A percentile compares a stretch with the other conserved stretches of the same genome.
Conservation (phyloP, 2,329 filamentous ascomycete species). For the Capronia americana region DNA sequence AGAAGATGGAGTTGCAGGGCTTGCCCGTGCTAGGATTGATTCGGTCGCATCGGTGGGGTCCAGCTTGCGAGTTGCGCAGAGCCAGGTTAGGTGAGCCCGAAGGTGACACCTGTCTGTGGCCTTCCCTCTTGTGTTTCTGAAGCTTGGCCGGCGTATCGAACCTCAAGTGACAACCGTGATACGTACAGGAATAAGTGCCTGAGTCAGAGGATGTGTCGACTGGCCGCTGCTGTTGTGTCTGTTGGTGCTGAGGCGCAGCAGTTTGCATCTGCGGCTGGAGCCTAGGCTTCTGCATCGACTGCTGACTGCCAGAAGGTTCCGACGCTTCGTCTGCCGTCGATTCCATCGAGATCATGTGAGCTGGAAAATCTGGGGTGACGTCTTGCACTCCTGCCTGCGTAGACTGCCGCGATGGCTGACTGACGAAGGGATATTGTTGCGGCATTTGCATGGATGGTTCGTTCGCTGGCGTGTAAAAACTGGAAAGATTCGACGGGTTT, state of each 20-base stretch:
- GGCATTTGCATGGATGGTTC: conserved; percentile 37
- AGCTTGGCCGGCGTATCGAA: conserved; percentile 87
- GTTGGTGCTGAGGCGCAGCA: conserved; percentile 43
- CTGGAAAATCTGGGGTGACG: conserved; percentile 63
- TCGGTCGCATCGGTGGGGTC: conserved; percentile 89
- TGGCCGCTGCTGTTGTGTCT: conserved; percentile 64
- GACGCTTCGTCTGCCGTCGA: conserved; percentile 62
- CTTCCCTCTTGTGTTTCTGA: conserved; percentile 95
- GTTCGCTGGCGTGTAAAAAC: conserved; percentile 43
- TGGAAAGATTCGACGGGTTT: conserved; percentile 42
- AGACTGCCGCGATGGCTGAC: conserved; percentile 39
- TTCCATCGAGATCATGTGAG: conserved; percentile 66
- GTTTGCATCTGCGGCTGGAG: conserved; percentile 27
- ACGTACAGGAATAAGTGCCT: conserved; percentile 95
- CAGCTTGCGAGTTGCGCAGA: conserved; percentile 82
- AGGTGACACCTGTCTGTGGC: conserved; percentile 76
- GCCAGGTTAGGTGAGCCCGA: conserved; percentile 59
- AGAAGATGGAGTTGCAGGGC: conserved; percentile 92
- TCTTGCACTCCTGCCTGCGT: conserved; percentile 47
- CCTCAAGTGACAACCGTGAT: conserved; percentile 84
- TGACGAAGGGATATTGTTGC: conserved; percentile 40
- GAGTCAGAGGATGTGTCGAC: conserved; percentile 72
- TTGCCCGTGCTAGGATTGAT: conserved; percentile 96
- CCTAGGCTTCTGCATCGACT: conserved; percentile 43
- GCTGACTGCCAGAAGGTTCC: conserved; percentile 38